Conservation (phyloP, 2,329 filamentous ascomycete species). For the Zymoseptoria pseudotritici region DNA sequence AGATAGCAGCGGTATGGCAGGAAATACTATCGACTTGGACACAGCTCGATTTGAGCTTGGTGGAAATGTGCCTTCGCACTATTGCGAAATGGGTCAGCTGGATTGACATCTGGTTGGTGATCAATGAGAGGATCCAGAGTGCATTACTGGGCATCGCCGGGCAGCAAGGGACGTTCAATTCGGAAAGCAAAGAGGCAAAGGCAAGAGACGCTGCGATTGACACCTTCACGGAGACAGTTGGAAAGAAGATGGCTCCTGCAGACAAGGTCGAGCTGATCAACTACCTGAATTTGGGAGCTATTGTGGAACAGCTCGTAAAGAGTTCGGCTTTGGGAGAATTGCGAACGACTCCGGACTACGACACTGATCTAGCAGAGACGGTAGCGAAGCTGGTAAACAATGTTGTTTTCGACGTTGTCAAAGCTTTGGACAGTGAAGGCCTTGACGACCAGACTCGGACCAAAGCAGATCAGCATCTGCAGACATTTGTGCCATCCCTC, state of each 20-base stretch:
- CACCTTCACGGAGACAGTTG: conserved; percentile 89
- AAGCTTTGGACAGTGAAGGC: conserved; percentile 65
- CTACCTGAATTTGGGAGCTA: conserved; percentile 78
- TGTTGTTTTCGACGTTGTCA: conserved; percentile 77
- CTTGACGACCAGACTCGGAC: conserved; percentile 57
- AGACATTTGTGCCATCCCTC: conserved; percentile 76
- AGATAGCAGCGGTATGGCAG: conserved; percentile 84
- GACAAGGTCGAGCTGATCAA: conserved; percentile 93
- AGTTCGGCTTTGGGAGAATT: conserved; percentile 74
- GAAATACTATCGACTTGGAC: conserved; percentile 76
- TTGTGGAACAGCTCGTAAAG: conserved; percentile 76
- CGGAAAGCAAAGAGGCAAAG: conserved; percentile 56
- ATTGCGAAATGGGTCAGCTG: conserved; percentile 97
- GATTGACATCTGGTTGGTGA: conserved; percentile 92
- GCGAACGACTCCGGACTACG: conserved; percentile 77
- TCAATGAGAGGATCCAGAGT: conserved; percentile 80
- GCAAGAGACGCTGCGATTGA: conserved; percentile 88
- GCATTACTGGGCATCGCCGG: conserved; percentile 81
- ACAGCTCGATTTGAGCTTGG: conserved; percentile 58
- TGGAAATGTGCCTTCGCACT: conserved; percentile 85
- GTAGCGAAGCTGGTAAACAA: conserved; percentile 95
- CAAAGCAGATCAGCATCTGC: conserved; percentile 74
- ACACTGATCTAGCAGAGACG: conserved; percentile 89
- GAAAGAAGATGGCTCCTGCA: conserved; percentile 91
- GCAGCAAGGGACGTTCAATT: conserved; percentile 54